Percentiles rank a stretch among this genome's conserved stretches.
These are phyloP conservation scores for Penicillium sp. DNA, from an alignment of 2,329 filamentous ascomycete genomes.

Conservation along the genomic window DNA sequence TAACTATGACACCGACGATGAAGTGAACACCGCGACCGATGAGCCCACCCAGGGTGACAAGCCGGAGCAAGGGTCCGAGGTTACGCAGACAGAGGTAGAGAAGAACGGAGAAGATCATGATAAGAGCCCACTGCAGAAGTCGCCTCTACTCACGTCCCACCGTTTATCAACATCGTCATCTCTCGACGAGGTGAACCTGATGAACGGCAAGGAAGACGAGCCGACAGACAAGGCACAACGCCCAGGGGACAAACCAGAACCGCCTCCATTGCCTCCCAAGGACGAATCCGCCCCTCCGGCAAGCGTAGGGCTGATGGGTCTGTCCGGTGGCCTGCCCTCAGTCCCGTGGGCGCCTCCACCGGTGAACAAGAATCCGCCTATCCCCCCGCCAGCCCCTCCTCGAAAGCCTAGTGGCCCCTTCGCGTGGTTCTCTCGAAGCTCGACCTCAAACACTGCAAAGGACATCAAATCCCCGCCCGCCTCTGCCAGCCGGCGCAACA, in stretches of 20 bases:
- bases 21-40: conserved; percentile 16
- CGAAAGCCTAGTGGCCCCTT: conserved; percentile 87
- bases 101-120: conserved; percentile 28
- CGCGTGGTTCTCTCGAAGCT: conserved; percentile 73
- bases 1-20: conserved; percentile 9
- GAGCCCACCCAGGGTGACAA: conserved; percentile 22
- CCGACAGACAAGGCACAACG: conserved; percentile 27
- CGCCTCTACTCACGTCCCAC: conserved; percentile 52
- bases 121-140: conserved; percentile 45
- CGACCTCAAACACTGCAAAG: conserved; percentile 47
- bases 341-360: conserved; percentile 68
- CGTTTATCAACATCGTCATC: conserved; percentile 54
- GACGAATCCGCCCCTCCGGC: conserved; percentile 30
- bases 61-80: conserved; percentile 9
- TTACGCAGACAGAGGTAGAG: conserved; percentile 5
- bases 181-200: conserved; percentile 65
- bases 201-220: conserved; percentile 55
- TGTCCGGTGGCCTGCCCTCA: conserved; percentile 69
- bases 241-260: conserved; percentile 25
- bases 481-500: conserved; percentile 61
- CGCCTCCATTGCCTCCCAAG: conserved; percentile 35
- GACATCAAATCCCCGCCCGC: conserved; percentile 57
- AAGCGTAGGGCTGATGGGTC: conserved; percentile 49
- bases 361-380: conserved; percentile 35
- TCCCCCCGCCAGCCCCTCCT: conserved; percentile 41